phyloP scores from a whole-genome alignment of 257 asterid species.

The Rehmannia glutinosa region DNA sequence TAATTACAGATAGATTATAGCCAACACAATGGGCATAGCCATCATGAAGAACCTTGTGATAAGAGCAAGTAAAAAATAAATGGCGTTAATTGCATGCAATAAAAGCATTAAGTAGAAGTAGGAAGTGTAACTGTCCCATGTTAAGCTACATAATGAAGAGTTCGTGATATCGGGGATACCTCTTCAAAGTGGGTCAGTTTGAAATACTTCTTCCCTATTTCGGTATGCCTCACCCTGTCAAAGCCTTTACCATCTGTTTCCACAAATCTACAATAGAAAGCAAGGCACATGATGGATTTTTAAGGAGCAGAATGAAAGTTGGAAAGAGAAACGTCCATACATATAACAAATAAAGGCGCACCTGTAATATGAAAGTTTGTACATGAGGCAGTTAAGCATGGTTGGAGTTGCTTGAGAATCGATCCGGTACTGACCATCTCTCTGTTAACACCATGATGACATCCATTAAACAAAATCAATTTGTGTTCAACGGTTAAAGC shows the following conservation, averaged over 20 bases:
- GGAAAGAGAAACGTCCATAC: not conserved
- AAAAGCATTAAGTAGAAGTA: not conserved
- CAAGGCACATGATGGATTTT: constrained; percentile 5
- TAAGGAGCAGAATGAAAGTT: not conserved
- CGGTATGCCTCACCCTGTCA: constrained; percentile 94
- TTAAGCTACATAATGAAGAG: not conserved
- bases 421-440: constrained; percentile 98
- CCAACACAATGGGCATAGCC: no score
- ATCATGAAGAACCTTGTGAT: no score
- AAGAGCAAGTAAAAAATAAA: no score
- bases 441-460: constrained; percentile 46
- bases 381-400: constrained; percentile 96
- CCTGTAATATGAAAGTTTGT: constrained; percentile 98
- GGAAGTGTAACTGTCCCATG: not conserved
- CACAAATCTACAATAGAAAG: constrained; percentile 59
- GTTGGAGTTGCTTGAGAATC: constrained; percentile 96
- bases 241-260: constrained; percentile 96
- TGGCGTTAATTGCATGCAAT: not conserved
- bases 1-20: no score
- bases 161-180: constrained; percentile 35
- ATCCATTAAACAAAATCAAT: constrained; percentile 15
- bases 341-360: constrained; percentile 24
- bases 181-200: constrained; percentile 94
- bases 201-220: constrained; percentile 92
- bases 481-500: not conserved